Percentiles rank a stretch among this genome's conserved stretches.
Evolutionary conservation across 495 filamentous ascomycete species (phyloP).

Genomic region (Xylaria longipes): DNA sequence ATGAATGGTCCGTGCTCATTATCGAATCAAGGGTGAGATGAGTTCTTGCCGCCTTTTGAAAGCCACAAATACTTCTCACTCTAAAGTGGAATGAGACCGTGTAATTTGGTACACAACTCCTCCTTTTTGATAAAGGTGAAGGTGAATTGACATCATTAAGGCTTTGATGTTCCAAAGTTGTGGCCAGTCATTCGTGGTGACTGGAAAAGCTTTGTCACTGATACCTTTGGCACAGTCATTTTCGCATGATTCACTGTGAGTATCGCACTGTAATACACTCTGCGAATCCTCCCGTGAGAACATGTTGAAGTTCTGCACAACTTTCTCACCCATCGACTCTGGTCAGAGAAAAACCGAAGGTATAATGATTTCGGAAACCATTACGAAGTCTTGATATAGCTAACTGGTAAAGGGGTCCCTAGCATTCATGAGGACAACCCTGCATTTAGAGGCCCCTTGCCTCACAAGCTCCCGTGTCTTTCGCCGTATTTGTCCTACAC

Average conservation of each 20-base stretch:
- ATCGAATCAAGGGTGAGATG: constrained; percentile 4
- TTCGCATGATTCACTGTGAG: not conserved
- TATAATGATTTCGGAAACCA: not conserved
- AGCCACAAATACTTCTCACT: not conserved
- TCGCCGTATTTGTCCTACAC: not conserved
- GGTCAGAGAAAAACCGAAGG: not conserved
- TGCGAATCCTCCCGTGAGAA: not conserved
- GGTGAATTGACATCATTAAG: not conserved
- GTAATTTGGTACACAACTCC: not conserved
- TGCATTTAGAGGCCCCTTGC: not conserved
- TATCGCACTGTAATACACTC: constrained; percentile 3
- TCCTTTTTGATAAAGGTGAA: not conserved
- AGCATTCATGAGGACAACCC: not conserved
- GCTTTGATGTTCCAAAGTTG: not conserved
- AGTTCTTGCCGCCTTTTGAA: not conserved
- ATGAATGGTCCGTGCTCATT: constrained; percentile 23
- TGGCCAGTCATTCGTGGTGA: not conserved
- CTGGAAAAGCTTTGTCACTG: constrained; percentile 2
- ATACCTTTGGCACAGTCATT: constrained; percentile 4
- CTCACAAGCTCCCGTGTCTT: not conserved
- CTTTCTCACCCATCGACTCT: not conserved
- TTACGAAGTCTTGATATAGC: not conserved
- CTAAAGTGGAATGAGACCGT: not conserved
- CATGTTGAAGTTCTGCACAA: not conserved
- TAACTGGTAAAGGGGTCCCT: not conserved